Conservation (phyloP, 768 basidiomycete genomes). For the Termitomyces sp. region DNA sequence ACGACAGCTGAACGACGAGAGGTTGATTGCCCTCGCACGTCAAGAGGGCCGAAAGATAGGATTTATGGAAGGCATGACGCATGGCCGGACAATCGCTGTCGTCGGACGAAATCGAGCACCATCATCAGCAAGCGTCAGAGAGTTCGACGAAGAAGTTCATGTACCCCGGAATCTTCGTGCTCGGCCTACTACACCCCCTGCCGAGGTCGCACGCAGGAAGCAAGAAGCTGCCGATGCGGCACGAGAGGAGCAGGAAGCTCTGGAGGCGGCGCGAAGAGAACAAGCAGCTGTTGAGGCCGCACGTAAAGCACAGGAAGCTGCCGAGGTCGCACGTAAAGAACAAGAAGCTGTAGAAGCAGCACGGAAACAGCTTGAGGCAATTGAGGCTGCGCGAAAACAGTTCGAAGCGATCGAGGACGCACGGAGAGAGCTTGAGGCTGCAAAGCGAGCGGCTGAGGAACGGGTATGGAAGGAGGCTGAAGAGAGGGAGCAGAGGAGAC, state of each 20-base stretch:
- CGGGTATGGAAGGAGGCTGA: background rate
- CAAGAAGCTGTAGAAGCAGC: background rate
- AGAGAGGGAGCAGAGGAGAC: slow-evolving; percentile 7
- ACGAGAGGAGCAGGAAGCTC: background rate
- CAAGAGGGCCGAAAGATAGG: slow-evolving; percentile 49
- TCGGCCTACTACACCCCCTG: background rate
- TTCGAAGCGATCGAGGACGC: background rate
- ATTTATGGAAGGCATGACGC: slow-evolving; percentile 43
- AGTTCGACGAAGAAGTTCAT: background rate
- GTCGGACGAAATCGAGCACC: slow-evolving; percentile 7
- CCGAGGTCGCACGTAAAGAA: background rate
- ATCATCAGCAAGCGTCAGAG: slow-evolving; percentile 12
- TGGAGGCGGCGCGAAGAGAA: background rate
- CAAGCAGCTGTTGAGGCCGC: background rate
- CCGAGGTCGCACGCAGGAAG: background rate
- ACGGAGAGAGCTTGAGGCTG: background rate
- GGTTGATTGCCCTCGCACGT: slow-evolving; percentile 40
- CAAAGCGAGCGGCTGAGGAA: slow-evolving; percentile 4
- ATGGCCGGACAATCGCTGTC: slow-evolving; percentile 30
- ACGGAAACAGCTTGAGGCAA: background rate
- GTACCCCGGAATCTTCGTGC: background rate
- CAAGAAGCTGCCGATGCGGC: background rate
- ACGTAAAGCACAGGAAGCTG: background rate
- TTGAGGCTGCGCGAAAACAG: background rate
- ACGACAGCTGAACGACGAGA: slow-evolving; percentile 53